Percentiles rank a stretch among this genome's conserved stretches.
Evolutionary conservation across 1,284 basidiomycete species (phyloP).

Genomic region (Apiotrichum domesticum): DNA sequence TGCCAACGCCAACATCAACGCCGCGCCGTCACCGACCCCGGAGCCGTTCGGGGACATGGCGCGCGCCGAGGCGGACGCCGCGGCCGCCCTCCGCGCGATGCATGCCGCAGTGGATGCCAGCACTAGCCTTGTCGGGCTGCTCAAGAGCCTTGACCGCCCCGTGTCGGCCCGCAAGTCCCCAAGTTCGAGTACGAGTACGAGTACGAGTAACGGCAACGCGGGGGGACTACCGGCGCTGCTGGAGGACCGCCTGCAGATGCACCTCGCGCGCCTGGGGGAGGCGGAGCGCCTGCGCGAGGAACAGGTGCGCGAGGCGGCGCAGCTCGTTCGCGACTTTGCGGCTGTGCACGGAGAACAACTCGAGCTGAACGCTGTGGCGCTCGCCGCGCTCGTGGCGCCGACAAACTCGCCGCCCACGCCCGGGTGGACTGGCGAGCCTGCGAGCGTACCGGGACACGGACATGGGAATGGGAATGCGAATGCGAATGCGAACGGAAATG

Average conservation of each 20-base stretch:
- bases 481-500: neutral
- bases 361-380: neutral
- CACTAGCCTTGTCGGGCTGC: neutral
- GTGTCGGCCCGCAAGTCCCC: neutral
- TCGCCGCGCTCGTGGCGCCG: neutral
- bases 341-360: constrained; percentile 1
- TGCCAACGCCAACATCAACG: too few species aligned
- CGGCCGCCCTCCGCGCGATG: neutral
- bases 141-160: neutral
- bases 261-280: constrained; percentile 6
- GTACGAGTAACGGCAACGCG: too few species aligned
- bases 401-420: neutral
- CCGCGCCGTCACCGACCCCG: too few species aligned
- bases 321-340: constrained; percentile 10
- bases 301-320: constrained; percentile 8
- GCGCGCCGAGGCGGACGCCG: neutral
- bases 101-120: neutral
- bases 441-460: neutral
- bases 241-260: constrained; percentile 7
- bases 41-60: too few species aligned
- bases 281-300: constrained; percentile 15
- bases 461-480: neutral
- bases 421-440: constrained; percentile 2
- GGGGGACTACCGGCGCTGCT: neutral
- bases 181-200: neutral